Evolutionary conservation across 1,139 yeast genomes (phyloP), one percentile per base, ranked within the genome.

Genomic region (Saccharomyces hybrid): DNA sequence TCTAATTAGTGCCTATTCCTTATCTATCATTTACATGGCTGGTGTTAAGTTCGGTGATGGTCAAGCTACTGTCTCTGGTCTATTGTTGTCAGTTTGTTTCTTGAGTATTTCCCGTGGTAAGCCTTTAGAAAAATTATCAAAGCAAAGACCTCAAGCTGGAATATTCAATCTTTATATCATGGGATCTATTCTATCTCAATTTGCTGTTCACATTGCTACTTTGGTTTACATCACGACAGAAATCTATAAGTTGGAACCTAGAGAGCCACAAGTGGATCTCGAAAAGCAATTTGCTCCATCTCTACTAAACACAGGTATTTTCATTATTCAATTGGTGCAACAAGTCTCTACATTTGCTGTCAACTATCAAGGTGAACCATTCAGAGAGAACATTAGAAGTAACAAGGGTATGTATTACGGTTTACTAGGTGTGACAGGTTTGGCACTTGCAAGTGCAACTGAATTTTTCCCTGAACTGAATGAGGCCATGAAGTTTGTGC

Each of bases 21-120:
- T 93, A 65, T 88, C 97, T 50, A 97, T 93, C 42, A 82, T 93
- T 67, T 95, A 88, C 70, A 79, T 93, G 66, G 98, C 99, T 14
- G 99, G 99, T 73, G 95, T 95, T 67, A 93, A 95, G 73, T 89
- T 93, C 72, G 97, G 99, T 67, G 99, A 93, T 74, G 95, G 88
- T 26, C 99, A 93, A 76, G 90, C 96, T 23, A 93, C 99, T 38
- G 86, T 87, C 55, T 87, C 96, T 23, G 99, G 99, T 60, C 73
- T 95, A 62, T 79, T 93, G 65, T 78, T 93, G 68, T 86, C 96
- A 56, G 95, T 91, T 59, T 95, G 99, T 77, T 93, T 93, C 82
- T 79, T 91, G 72, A 88, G 97, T 50, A 90, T 93, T 65, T 90
- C 98, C 32, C 86, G 96, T 68, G 97, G 98, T 69, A 85, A 83